Conservation (phyloP, 257 asterid genomes). For the Phtheirospermum japonicum region DNA sequence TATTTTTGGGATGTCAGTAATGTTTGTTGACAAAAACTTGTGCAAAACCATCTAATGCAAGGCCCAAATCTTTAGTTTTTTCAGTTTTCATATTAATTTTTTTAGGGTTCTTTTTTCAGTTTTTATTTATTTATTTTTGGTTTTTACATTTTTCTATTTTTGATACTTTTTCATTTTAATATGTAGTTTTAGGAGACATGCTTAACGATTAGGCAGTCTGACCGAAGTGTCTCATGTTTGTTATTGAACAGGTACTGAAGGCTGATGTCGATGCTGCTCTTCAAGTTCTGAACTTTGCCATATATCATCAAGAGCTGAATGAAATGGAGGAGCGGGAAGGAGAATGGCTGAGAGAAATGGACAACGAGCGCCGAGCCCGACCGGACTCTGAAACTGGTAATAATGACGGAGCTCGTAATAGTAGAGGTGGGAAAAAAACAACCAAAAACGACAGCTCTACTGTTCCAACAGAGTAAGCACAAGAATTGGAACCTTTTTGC, state of each 20-base stretch:
- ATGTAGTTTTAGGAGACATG: too few species aligned
- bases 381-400: slow-evolving; percentile 43
- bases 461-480: slow-evolving; percentile 43
- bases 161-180: background rate
- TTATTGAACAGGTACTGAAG: slow-evolving; percentile 59
- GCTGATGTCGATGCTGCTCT: slow-evolving; percentile 88
- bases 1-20: background rate
- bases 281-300: slow-evolving; percentile 92
- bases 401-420: slow-evolving; percentile 33
- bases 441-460: slow-evolving; percentile 40
- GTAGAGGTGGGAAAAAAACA: slow-evolving; percentile 30
- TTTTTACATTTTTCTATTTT: too few species aligned
- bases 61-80: too few species aligned
- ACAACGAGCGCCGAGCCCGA: slow-evolving; percentile 39
- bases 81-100: too few species aligned
- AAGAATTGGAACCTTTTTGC: background rate
- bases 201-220: too few species aligned
- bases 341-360: slow-evolving; percentile 54
- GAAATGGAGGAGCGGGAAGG: slow-evolving; percentile 97
- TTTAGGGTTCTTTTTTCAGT: too few species aligned
- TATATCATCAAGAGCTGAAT: slow-evolving; percentile 94
- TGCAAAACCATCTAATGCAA: too few species aligned
- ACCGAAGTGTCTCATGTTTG: background rate
- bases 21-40: too few species aligned
- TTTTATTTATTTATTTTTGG: too few species aligned